Percentiles rank a stretch among this genome's conserved stretches.
Conservation (phyloP, 176 grass and related monocot genomes). For the Juncus effusus region DNA sequence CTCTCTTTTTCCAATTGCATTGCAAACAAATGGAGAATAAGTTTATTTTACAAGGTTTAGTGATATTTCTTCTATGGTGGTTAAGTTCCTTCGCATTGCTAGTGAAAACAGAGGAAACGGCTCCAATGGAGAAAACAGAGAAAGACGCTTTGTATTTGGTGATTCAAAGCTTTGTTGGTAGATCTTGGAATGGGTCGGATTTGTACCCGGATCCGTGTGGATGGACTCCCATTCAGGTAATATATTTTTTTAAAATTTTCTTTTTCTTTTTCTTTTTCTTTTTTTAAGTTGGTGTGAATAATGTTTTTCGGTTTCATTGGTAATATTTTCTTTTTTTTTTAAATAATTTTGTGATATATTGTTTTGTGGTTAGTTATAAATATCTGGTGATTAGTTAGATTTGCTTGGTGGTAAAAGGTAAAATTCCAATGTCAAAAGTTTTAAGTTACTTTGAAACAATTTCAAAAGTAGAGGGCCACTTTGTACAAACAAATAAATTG, state of each 20-base stretch:
- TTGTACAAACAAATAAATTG: no score
- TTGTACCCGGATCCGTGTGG: conserved; percentile 93
- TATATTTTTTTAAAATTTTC: background rate
- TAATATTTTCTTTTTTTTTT: background rate
- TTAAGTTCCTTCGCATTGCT: background rate
- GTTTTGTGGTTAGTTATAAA: background rate
- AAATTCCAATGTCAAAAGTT: no score
- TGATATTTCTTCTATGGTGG: conserved; percentile 11
- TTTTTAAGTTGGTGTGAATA: background rate
- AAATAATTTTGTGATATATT: background rate
- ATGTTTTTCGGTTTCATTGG: background rate
- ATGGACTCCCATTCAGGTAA: conserved; percentile 93
- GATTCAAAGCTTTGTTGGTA: conserved; percentile 76
- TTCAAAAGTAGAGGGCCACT: no score
- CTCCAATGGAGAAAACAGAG: conserved; percentile 69
- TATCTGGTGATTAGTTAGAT: background rate
- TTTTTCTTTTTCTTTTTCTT: background rate
- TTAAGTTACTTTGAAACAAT: background rate
- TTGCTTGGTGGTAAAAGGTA: no score
- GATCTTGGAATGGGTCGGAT: conserved; percentile 68
- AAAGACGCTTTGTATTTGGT: conserved; percentile 53
- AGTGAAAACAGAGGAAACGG: conserved; percentile 20
- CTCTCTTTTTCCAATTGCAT: background rate
- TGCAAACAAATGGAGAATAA: conserved; percentile 12
- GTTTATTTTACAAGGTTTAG: conserved; percentile 9